Evolutionary conservation across 2,329 filamentous ascomycete genomes (phyloP).

Genomic region (Phialophora expanda): DNA sequence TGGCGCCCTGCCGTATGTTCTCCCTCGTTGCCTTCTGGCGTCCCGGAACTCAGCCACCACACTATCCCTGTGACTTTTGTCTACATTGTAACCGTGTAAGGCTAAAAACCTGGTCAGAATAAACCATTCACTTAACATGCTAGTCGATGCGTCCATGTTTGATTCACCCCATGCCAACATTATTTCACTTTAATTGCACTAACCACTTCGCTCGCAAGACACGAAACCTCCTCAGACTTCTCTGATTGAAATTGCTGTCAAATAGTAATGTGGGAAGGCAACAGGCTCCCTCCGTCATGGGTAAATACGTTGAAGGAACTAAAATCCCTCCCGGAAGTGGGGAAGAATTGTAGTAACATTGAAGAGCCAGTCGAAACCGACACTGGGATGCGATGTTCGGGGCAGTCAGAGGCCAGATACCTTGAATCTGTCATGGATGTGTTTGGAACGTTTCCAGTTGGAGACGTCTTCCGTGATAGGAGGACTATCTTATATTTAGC

Average conservation of each 20-base stretch:
- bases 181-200: neutral
- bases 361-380: neutral
- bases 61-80: no score
- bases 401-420: neutral
- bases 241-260: no score
- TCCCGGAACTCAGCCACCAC: no score
- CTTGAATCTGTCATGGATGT: neutral
- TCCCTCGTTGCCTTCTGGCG: no score
- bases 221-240: neutral
- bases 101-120: no score
- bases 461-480: neutral
- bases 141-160: neutral
- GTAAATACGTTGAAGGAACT: neutral
- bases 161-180: neutral
- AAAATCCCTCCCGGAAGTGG: neutral
- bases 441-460: neutral
- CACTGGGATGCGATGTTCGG: neutral
- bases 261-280: no score
- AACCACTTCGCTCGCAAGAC: neutral
- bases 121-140: no score
- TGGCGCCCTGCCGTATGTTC: no score
- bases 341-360: neutral
- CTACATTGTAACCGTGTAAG: no score
- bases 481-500: neutral
- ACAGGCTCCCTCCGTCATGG: neutral